A percentile compares a stretch with the other conserved stretches of the same genome.
Conservation (phyloP, 371 early-diverging fungal genomes). For the Mucor racemosus region DNA sequence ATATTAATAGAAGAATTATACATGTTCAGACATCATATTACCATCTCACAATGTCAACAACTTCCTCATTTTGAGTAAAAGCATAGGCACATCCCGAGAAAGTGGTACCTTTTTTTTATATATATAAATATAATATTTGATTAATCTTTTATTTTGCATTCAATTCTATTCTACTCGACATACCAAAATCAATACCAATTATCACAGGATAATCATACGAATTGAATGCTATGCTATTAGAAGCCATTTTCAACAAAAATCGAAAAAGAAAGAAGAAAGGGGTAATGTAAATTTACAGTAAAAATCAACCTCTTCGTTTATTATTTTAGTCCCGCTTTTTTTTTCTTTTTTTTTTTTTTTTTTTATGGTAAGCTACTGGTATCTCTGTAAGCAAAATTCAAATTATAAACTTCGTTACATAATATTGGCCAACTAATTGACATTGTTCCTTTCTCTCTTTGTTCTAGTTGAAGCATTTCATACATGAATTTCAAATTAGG, state of each 20-base stretch:
- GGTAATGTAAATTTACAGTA: no score
- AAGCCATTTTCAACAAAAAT: no score
- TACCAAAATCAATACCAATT: conserved; percentile 56
- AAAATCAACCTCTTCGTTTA: no score
- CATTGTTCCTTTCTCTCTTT: conserved; percentile 33
- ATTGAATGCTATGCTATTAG: conserved; percentile 29
- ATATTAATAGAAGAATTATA: background rate
- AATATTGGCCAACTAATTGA: conserved; percentile 47
- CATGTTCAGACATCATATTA: conserved; percentile 19
- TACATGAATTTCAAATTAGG: conserved; percentile 76
- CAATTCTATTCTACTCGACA: background rate
- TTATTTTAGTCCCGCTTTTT: no score
- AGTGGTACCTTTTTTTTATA: conserved; percentile 43
- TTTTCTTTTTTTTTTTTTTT: no score
- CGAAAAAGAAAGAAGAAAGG: no score
- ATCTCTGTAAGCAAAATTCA: conserved; percentile 33
- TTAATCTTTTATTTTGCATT: background rate
- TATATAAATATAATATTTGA: background rate
- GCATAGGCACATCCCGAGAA: conserved; percentile 55
- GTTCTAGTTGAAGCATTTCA: conserved; percentile 67
- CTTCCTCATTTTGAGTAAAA: conserved; percentile 61
- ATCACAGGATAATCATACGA: conserved; percentile 48
- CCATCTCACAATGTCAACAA: conserved; percentile 64
- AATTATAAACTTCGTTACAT: conserved; percentile 40
- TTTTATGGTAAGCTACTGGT: background rate